Conservation (phyloP, 768 basidiomycete species). For the Russula olivacea region DNA sequence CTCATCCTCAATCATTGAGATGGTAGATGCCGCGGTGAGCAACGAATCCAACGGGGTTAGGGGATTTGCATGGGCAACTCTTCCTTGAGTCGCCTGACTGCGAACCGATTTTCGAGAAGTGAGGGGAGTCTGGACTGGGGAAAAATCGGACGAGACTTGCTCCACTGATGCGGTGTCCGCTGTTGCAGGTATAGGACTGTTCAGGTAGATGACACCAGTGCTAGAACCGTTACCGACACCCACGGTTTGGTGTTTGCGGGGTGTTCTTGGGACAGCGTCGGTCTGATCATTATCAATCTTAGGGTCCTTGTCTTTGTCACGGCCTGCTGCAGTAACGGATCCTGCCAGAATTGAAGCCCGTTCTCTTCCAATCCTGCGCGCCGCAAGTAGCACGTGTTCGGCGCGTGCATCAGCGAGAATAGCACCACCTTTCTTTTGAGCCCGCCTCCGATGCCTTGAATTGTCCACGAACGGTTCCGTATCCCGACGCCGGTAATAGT, state of each 20-base stretch:
- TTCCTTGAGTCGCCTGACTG: conserved; percentile 28
- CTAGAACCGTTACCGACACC: conserved; percentile 17
- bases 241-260: conserved; percentile 17
- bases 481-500: conserved; percentile 25
- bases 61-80: conserved; percentile 29
- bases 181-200: conserved; percentile 18
- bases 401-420: conserved; percentile 57
- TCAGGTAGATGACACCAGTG: conserved; percentile 23
- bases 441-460: conserved; percentile 27
- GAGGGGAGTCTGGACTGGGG: conserved; percentile 24
- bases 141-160: conserved; percentile 25
- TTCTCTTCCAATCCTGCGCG: conserved; percentile 60
- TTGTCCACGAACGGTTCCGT: conserved; percentile 17
- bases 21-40: conserved; percentile 48
- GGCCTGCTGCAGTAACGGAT: conserved; percentile 33
- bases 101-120: conserved; percentile 7
- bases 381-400: conserved; percentile 66
- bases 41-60: conserved; percentile 53
- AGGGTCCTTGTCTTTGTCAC: conserved; percentile 28
- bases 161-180: conserved; percentile 12
- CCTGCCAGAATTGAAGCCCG: conserved; percentile 52
- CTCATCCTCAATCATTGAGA: conserved; percentile 44
- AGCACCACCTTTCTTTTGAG: conserved; percentile 31
- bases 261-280: conserved; percentile 17
- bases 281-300: conserved; percentile 34